Base-by-base conservation (phyloP, 306 rosid species). In the Sophora flavescens region DNA sequence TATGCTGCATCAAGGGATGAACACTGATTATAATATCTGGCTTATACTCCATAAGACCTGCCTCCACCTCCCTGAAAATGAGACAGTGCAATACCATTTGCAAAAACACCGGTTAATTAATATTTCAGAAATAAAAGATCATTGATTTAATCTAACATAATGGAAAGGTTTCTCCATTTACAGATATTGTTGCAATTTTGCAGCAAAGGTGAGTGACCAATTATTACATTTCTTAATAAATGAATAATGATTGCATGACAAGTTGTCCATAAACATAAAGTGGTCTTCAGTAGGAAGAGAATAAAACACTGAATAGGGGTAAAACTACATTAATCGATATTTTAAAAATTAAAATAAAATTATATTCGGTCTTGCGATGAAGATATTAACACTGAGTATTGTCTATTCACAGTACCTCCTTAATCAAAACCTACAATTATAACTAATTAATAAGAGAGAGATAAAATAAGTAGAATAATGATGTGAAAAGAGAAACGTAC, bases 1-100 rank as follows among this genome's bases (percentile, higher is more conserved):
- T 92, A 76, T 95, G 99, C 50, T 95, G 99, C 99, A 95, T 95
- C 78, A 95, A 81, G 58, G 99, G 99, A 75, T 95, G 99, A 11
- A 95, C 99, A 75, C 99, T 95, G 50, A 95, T 92, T 75, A 95
- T 95, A 39, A 95, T 92, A 68, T 92, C 98, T 32, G 99, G 99
- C 60, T 87, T 92, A 80, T 89, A 93, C 81, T 92, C 97, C 99
- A 95, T 95, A 22, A 95, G 67, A 39, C 99, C 99, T 1, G 96
- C 96, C 81, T 95, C 99, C 79, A 95, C 99, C 84, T 92, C 97
- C 90, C 99, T 95, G 74, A 57, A 80, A 81, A 68, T 69, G 15
- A 78, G 15, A 76, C n/a, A 86, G 22, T 59, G 41, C 51, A 60
- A 16, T 14, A 63, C 57, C 75, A 82, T 45, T 79, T 59, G 69